These are phyloP conservation scores for Rhizopus sp. DNA, from an alignment of 371 early-diverging fungal genomes.

Conservation along the genomic window DNA sequence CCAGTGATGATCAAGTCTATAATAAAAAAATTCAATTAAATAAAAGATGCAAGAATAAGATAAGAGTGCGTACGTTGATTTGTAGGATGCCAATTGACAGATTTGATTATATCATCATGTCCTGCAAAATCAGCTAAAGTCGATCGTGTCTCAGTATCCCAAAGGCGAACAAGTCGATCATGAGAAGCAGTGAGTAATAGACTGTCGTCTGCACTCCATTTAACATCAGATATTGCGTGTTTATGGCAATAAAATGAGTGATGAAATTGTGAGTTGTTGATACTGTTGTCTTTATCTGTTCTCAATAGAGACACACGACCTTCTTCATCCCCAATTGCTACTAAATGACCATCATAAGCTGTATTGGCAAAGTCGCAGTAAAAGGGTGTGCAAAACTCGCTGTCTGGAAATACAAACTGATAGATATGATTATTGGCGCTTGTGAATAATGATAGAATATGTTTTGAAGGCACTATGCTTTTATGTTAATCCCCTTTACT, in stretches of 20 bases:
- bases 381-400: slow-evolving; percentile 21
- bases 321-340: slow-evolving; percentile 72
- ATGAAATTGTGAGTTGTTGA: slow-evolving; percentile 25
- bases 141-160: slow-evolving; percentile 58
- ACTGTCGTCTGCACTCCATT: slow-evolving; percentile 59
- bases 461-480: slow-evolving; percentile 13
- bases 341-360: slow-evolving; percentile 37
- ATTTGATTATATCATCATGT: slow-evolving; percentile 58
- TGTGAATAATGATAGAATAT: slow-evolving; percentile 10
- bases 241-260: slow-evolving; percentile 35
- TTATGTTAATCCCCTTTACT: neutral
- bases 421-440: slow-evolving; percentile 10
- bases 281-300: slow-evolving; percentile 45
- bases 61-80: slow-evolving; percentile 54
- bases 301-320: slow-evolving; percentile 56
- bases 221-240: slow-evolving; percentile 62
- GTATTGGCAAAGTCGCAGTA: slow-evolving; percentile 17
- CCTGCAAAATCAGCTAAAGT: slow-evolving; percentile 49
- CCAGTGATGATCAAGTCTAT: slow-evolving; percentile 63
- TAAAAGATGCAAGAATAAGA: neutral
- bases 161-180: slow-evolving; percentile 59
- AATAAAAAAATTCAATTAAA: too few species aligned
- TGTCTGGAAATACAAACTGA: slow-evolving; percentile 24
- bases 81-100: slow-evolving; percentile 53
- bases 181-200: slow-evolving; percentile 60